phyloP scores from a whole-genome alignment of 192 early-diverging fungal genomes.

The Coemansia sp. region DNA sequence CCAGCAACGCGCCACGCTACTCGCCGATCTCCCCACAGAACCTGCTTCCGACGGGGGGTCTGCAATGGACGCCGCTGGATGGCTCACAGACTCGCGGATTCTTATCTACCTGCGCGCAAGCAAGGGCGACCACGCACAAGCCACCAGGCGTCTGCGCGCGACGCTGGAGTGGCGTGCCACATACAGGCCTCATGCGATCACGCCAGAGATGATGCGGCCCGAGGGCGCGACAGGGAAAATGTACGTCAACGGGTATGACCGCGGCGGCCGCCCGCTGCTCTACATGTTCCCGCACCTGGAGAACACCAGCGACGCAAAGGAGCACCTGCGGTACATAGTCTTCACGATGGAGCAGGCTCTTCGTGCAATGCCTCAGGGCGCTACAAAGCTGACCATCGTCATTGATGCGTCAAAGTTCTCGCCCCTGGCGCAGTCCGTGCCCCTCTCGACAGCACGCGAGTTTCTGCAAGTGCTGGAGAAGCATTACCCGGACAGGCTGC shows the following conservation, averaged over 20 bases:
- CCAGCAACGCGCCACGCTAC: slow-evolving; percentile 18
- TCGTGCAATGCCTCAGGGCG: slow-evolving; percentile 60
- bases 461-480: slow-evolving; percentile 74
- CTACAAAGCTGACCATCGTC: slow-evolving; percentile 70
- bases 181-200: slow-evolving; percentile 66
- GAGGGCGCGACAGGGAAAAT: slow-evolving; percentile 79
- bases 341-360: slow-evolving; percentile 79
- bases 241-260: slow-evolving; percentile 77
- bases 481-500: slow-evolving; percentile 86
- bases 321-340: slow-evolving; percentile 74
- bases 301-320: slow-evolving; percentile 65
- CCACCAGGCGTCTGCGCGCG: slow-evolving; percentile 60
- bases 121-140: slow-evolving; percentile 60
- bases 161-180: slow-evolving; percentile 74
- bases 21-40: slow-evolving; percentile 36
- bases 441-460: slow-evolving; percentile 67
- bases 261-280: slow-evolving; percentile 63
- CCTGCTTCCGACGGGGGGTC: slow-evolving; percentile 7
- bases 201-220: slow-evolving; percentile 61
- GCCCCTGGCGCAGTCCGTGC: slow-evolving; percentile 58
- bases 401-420: slow-evolving; percentile 75
- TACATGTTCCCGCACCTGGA: slow-evolving; percentile 73
- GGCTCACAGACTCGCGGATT: slow-evolving; percentile 46
- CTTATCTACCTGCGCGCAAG: slow-evolving; percentile 65
- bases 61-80: slow-evolving; percentile 14